Conservation (phyloP, 805 yeast genomes). For the Cyberlindnera mrakii region DNA sequence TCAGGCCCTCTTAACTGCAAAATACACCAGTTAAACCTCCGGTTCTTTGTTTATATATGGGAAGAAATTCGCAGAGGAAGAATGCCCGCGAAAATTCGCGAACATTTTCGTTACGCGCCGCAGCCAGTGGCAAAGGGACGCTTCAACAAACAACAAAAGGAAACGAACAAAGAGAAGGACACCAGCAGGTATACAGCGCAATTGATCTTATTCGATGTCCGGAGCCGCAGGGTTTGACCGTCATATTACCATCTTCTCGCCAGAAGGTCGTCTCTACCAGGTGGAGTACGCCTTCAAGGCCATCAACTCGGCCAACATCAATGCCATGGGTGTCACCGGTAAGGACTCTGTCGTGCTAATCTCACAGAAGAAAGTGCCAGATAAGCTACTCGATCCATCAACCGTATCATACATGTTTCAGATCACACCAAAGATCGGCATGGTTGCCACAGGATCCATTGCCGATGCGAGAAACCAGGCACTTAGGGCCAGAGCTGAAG, state of each 20-base stretch:
- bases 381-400: constrained; percentile 80
- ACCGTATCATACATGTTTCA: constrained; percentile 84
- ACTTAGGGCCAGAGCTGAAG: constrained; percentile 86
- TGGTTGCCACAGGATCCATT: constrained; percentile 91
- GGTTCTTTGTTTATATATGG: too few species aligned
- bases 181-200: background rate
- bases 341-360: constrained; percentile 81
- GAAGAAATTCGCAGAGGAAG: too few species aligned
- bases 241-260: constrained; percentile 97
- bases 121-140: background rate
- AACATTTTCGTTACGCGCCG: too few species aligned
- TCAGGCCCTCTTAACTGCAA: too few species aligned
- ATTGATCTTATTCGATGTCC: constrained; percentile 26
- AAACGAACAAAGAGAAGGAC: background rate
- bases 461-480: constrained; percentile 95
- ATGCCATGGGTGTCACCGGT: constrained; percentile 84
- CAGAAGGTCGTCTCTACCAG: constrained; percentile 96
- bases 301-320: constrained; percentile 85
- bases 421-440: constrained; percentile 76
- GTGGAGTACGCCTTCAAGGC: constrained; percentile 98
- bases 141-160: background rate
- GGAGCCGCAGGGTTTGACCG: constrained; percentile 93
- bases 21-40: too few species aligned
- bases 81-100: too few species aligned
- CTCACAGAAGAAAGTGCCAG: constrained; percentile 95